Conservation (phyloP, 2,329 filamentous ascomycete species). For the Macrophomina phaseolina region DNA sequence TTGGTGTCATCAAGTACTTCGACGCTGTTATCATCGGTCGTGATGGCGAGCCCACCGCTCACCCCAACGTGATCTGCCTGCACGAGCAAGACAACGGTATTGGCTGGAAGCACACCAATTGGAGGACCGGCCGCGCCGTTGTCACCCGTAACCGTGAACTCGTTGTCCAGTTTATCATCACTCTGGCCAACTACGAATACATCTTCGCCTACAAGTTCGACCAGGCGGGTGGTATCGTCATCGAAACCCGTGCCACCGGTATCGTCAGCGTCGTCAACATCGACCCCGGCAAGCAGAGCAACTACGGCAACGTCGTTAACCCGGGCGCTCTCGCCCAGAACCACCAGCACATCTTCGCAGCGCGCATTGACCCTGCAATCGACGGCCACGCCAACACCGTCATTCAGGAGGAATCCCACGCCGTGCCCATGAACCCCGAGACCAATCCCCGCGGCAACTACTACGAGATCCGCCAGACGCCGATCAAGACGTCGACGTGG, state of each 20-base stretch:
- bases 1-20: slow-evolving; percentile 72
- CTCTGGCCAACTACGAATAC: slow-evolving; percentile 74
- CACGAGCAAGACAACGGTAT: slow-evolving; percentile 75
- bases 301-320: slow-evolving; percentile 67
- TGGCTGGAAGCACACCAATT: slow-evolving; percentile 74
- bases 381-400: slow-evolving; percentile 63
- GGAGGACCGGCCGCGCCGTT: slow-evolving; percentile 65
- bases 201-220: slow-evolving; percentile 70
- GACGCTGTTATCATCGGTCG: slow-evolving; percentile 61
- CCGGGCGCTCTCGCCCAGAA: slow-evolving; percentile 70
- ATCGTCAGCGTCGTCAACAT: slow-evolving; percentile 69
- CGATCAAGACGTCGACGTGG: slow-evolving; percentile 54
- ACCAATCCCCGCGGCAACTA: slow-evolving; percentile 68
- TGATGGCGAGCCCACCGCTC: slow-evolving; percentile 60
- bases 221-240: slow-evolving; percentile 64
- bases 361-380: slow-evolving; percentile 69
- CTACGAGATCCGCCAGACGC: slow-evolving; percentile 60
- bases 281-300: slow-evolving; percentile 58
- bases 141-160: slow-evolving; percentile 67
- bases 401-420: slow-evolving; percentile 59
- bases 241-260: slow-evolving; percentile 70
- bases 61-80: slow-evolving; percentile 68
- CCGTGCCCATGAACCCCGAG: slow-evolving; percentile 55
- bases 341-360: slow-evolving; percentile 72
- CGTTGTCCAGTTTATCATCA: slow-evolving; percentile 71